These are phyloP conservation scores for Populus hybrid DNA, from an alignment of 441 rosid genomes.

Conservation along the genomic window DNA sequence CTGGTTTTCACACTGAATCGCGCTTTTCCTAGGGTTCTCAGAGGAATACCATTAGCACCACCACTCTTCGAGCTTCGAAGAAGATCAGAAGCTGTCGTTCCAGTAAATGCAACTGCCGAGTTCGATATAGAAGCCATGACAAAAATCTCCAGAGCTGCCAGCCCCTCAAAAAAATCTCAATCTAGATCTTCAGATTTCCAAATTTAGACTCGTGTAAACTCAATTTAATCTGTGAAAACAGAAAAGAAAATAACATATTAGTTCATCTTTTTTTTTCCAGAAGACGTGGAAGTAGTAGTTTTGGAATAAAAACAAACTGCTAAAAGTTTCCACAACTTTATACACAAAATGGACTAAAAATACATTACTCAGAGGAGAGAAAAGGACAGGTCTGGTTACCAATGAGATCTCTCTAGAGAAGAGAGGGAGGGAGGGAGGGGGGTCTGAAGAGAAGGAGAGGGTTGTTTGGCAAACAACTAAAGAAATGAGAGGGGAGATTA, in stretches of 20 bases:
- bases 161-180: slow-evolving; percentile 27
- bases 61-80: slow-evolving; percentile 57
- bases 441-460: no score
- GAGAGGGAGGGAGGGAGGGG: background rate
- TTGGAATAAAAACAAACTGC: background rate
- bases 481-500: background rate
- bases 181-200: slow-evolving; percentile 10
- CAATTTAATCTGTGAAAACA: slow-evolving; percentile 10
- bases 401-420: background rate
- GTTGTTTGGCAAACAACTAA: background rate
- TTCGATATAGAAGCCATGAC: slow-evolving; percentile 63
- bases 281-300: background rate
- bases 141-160: slow-evolving; percentile 16
- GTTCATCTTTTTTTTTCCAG: background rate
- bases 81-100: slow-evolving; percentile 71
- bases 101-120: slow-evolving; percentile 47
- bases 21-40: slow-evolving; percentile 53
- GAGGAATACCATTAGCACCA: slow-evolving; percentile 52
- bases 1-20: slow-evolving; percentile 31
- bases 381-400: slow-evolving; percentile 22
- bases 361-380: background rate
- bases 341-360: background rate
- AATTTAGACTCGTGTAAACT: background rate
- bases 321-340: background rate
- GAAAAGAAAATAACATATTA: background rate